A percentile compares a stretch with the other conserved stretches of the same genome.
Evolutionary conservation across 108 stramenopile genomes (phyloP).

Genomic region (Nitzschia sp.): DNA sequence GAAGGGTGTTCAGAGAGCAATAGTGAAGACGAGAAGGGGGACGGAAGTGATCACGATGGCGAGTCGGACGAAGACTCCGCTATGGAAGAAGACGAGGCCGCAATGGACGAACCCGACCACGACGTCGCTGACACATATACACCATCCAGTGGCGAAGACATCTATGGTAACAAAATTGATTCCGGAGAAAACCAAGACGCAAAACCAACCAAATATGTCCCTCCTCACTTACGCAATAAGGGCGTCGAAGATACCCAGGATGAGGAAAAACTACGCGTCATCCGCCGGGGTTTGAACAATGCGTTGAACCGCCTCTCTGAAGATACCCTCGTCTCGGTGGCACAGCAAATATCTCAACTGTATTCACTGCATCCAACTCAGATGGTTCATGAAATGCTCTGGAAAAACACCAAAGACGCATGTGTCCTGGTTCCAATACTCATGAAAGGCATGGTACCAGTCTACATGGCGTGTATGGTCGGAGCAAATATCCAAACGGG

Average conservation of each 20-base stretch:
- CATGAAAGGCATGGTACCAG: constrained; percentile 84
- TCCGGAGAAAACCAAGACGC: constrained; percentile 5
- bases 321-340: constrained; percentile 84
- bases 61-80: background rate
- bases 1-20: background rate
- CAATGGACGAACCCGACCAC: constrained; percentile 49
- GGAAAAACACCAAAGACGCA: constrained; percentile 70
- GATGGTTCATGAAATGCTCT: constrained; percentile 69
- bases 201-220: constrained; percentile 72
- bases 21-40: background rate
- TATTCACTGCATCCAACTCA: constrained; percentile 53
- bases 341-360: constrained; percentile 57
- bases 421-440: constrained; percentile 63
- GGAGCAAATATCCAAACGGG: constrained; percentile 84
- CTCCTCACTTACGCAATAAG: constrained; percentile 74
- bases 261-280: constrained; percentile 26
- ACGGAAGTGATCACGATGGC: background rate
- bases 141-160: constrained; percentile 89
- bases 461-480: constrained; percentile 69
- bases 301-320: constrained; percentile 91
- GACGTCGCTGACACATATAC: constrained; percentile 74
- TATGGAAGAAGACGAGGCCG: constrained; percentile 2
- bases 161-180: constrained; percentile 87
- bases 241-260: constrained; percentile 15
- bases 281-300: constrained; percentile 82